These are phyloP conservation scores for Penicillium vulpinum DNA, from an alignment of 2,329 filamentous ascomycete species.

Conservation along the genomic window DNA sequence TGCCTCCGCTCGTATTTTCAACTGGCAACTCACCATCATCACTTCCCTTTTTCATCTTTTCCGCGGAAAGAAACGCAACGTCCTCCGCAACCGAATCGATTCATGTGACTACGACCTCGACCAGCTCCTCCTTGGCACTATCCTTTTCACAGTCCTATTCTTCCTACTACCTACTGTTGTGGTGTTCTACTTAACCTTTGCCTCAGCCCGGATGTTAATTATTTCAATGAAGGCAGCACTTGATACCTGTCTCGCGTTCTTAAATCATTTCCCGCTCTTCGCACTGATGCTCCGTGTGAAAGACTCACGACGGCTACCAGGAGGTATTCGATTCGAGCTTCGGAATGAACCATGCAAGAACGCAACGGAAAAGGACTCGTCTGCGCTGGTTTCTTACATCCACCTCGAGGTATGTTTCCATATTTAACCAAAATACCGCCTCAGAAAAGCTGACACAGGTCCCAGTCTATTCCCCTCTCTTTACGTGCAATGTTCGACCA, in stretches of 20 bases:
- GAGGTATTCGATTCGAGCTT: constrained; percentile 90
- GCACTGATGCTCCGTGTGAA: constrained; percentile 95
- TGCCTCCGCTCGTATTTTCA: constrained; percentile 92
- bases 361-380: constrained; percentile 35
- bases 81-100: constrained; percentile 94
- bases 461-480: constrained; percentile 79
- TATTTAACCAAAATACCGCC: not conserved
- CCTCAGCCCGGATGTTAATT: constrained; percentile 88
- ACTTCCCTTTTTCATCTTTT: constrained; percentile 98
- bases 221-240: constrained; percentile 88
- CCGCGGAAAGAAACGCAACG: constrained; percentile 95
- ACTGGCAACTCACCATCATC: constrained; percentile 97
- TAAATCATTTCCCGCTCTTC: constrained; percentile 98
- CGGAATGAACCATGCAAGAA: constrained; percentile 63
- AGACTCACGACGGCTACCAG: constrained; percentile 84
- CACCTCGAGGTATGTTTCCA: constrained; percentile 68
- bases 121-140: constrained; percentile 92
- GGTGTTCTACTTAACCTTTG: constrained; percentile 97
- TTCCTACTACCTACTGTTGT: constrained; percentile 92
- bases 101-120: constrained; percentile 98
- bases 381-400: constrained; percentile 74
- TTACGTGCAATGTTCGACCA: constrained; percentile 96
- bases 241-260: constrained; percentile 85
- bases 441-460: constrained; percentile 15
- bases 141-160: constrained; percentile 91